phyloP scores from a whole-genome alignment of 1,139 yeast genomes.

The Wickerhamomyces sp. region DNA sequence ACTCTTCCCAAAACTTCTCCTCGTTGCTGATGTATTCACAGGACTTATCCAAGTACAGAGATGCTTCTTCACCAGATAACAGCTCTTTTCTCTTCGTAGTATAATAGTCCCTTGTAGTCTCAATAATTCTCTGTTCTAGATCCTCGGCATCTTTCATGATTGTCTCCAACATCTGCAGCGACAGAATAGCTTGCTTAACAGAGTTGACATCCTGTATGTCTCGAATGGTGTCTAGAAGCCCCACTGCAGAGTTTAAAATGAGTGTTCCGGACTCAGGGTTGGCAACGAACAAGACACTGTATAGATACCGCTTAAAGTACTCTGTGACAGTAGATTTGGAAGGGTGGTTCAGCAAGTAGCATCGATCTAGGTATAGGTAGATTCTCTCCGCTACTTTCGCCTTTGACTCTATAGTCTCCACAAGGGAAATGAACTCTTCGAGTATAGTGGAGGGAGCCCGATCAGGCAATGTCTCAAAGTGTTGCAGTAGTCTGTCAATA shows the following conservation, averaged over 20 bases:
- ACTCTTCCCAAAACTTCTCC: slow-evolving; percentile 10
- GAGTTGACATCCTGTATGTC: background rate
- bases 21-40: slow-evolving; percentile 8
- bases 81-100: slow-evolving; percentile 1
- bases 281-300: background rate
- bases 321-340: slow-evolving; percentile 22
- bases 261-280: background rate
- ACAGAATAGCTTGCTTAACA: slow-evolving; percentile 1
- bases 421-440: slow-evolving; percentile 7
- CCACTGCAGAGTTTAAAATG: background rate
- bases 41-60: too few relatives aligned
- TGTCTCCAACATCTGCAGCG: background rate
- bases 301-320: slow-evolving; percentile 4
- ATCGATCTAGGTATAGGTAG: slow-evolving; percentile 31
- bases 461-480: background rate
- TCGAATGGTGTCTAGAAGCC: slow-evolving; percentile 2
- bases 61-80: too few relatives aligned
- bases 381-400: slow-evolving; percentile 16
- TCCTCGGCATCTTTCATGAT: background rate
- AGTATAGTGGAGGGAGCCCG: background rate
- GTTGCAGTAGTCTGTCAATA: background rate
- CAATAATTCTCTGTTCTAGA: slow-evolving; percentile 1
- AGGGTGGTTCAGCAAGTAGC: slow-evolving; percentile 27
- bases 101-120: background rate
- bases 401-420: slow-evolving; percentile 9